Percentiles rank a stretch among this genome's conserved stretches.
These are phyloP conservation scores for Gossypium davidsonii DNA, from an alignment of 441 rosid genomes.

Conservation along the genomic window DNA sequence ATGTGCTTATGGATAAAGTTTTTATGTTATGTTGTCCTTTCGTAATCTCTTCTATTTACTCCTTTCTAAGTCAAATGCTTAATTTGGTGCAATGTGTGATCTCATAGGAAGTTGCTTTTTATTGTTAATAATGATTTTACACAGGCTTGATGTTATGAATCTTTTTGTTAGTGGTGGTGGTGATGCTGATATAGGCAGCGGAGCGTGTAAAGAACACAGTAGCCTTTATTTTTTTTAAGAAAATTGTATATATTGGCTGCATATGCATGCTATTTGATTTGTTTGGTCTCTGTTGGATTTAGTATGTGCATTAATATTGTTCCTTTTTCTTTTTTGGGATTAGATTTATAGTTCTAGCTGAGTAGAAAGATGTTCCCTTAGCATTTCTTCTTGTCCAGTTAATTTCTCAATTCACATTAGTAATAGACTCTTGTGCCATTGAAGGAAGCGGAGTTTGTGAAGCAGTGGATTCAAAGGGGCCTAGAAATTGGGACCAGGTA, in stretches of 20 bases:
- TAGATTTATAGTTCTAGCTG: not conserved
- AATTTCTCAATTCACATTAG: conserved; percentile 27
- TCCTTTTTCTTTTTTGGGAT: not conserved
- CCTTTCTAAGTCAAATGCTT: not conserved
- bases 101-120: not conserved
- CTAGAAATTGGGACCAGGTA: conserved; percentile 62
- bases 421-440: conserved; percentile 57
- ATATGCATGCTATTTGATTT: not conserved
- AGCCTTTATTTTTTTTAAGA: not conserved
- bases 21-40: not conserved
- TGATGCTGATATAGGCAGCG: not conserved
- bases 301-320: not conserved
- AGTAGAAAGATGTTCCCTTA: not conserved
- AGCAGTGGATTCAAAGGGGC: conserved; percentile 53
- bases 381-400: conserved; percentile 6
- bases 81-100: not conserved
- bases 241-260: not conserved
- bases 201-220: not conserved
- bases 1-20: not conserved
- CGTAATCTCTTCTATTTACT: not conserved
- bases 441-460: conserved; percentile 59
- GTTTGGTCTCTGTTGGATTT: not conserved
- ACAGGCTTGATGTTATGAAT: not conserved
- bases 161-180: not conserved
- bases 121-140: not conserved